phyloP scores from a whole-genome alignment of 1,284 basidiomycete genomes.

The Cutaneotrichosporon mucoides region DNA sequence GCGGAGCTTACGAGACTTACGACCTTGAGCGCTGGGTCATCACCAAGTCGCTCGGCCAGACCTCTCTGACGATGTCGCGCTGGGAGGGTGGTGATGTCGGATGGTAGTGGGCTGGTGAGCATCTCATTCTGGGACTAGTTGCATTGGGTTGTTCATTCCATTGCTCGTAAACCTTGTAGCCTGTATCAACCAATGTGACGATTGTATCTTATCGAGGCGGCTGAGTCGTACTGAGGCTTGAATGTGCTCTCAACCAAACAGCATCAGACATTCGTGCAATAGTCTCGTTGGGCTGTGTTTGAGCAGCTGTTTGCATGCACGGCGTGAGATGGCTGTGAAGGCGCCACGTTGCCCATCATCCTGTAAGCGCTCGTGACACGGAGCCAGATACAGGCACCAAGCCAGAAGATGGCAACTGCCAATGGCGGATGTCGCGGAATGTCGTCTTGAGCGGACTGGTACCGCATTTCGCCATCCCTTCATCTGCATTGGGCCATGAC shows the following conservation, averaged over 20 bases:
- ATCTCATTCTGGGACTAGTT: no score
- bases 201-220: no score
- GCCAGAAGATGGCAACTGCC: no score
- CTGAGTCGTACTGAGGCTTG: no score
- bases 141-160: not conserved
- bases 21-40: slow-evolving; percentile 69
- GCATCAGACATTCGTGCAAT: no score
- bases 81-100: slow-evolving; percentile 67
- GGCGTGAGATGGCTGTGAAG: no score
- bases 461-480: not conserved
- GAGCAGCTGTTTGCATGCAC: no score
- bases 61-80: slow-evolving; percentile 58
- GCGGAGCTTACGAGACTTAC: slow-evolving; percentile 72
- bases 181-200: not conserved
- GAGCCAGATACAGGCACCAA: no score
- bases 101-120: slow-evolving; percentile 26
- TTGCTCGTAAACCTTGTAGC: not conserved
- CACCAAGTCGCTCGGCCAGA: slow-evolving; percentile 60
- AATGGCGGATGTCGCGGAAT: not conserved
- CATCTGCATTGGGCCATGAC: not conserved
- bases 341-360: no score
- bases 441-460: not conserved
- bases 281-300: no score
- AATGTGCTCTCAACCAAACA: no score
- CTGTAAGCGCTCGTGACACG: no score